Conservation (phyloP, 805 yeast species). For the Lipomyces kockii region DNA sequence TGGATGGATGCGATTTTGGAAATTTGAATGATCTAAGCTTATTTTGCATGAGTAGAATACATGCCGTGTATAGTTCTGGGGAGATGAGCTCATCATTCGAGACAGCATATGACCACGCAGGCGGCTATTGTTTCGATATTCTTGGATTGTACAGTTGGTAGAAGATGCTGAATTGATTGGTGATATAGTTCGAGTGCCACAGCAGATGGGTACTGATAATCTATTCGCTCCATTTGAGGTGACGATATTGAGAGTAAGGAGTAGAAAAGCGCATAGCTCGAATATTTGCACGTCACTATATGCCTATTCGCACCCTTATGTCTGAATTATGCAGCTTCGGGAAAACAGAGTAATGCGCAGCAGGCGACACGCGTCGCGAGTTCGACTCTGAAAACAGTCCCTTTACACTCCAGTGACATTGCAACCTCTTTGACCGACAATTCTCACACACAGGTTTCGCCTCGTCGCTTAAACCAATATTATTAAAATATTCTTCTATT, state of each 20-base stretch:
- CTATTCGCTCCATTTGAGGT: slow-evolving; percentile 45
- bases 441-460: slow-evolving; percentile 20
- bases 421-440: slow-evolving; percentile 12
- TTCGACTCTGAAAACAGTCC: slow-evolving; percentile 20
- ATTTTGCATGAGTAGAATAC: slow-evolving; percentile 49
- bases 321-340: slow-evolving; percentile 10
- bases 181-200: slow-evolving; percentile 42
- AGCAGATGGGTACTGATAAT: slow-evolving; percentile 40
- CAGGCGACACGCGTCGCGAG: slow-evolving; percentile 6
- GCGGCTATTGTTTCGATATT: slow-evolving; percentile 46
- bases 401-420: slow-evolving; percentile 19
- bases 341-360: slow-evolving; percentile 17
- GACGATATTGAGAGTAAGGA: slow-evolving; percentile 47
- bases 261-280: slow-evolving; percentile 38
- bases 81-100: slow-evolving; percentile 52
- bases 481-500: not conserved
- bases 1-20: slow-evolving; percentile 39
- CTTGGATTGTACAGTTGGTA: slow-evolving; percentile 17
- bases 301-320: slow-evolving; percentile 4
- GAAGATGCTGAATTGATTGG: slow-evolving; percentile 15
- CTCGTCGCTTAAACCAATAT: slow-evolving; percentile 24
- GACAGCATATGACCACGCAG: slow-evolving; percentile 51
- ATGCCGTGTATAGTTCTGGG: slow-evolving; percentile 48
- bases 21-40: slow-evolving; percentile 49
- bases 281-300: no score